Evolutionary conservation across 225 moss, liverwort and hornwort genomes (phyloP), one percentile per base, ranked within the genome.

Genomic region (Antitrichia curtipendula): DNA sequence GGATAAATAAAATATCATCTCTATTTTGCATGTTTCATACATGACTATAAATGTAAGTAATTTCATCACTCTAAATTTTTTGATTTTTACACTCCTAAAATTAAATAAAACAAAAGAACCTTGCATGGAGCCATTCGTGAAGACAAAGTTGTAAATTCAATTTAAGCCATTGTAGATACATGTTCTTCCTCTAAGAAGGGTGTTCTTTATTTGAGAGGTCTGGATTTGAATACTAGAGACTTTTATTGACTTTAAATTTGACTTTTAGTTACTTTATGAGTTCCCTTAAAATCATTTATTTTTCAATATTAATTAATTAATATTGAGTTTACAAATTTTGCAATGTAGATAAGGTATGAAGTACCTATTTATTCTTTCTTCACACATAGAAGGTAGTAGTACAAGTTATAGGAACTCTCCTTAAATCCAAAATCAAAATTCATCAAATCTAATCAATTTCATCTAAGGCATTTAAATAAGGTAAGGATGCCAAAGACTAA

Each of bases 151-250:
- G 9, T 57, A 18, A 57, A 40, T 3, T 52, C n/a, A 27, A 1
- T 18, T 38, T 57, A 12, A 57, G 0, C 24, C 16, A 57, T 18
- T 27, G 11, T 27, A n/a, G 5, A 57, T n/a, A n/a, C n/a, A 13
- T 3, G 6, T 75, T 3, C 23, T 23, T 1, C 4, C 0, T n/a
- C 5, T 36, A 9, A 53, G 2, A 52, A 0, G 0, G 6, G 1
- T 53, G 9, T 76, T 49, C 1, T 76, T 9, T 53, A 36, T 0
- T 53, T 53, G 34, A 52, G 4, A 75, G 23, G 22, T 52, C 52
- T 36, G 36, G 1, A 52, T 36, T 22, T 52, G 22, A 34, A 52
- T 36, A 36, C 6, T 21, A 23, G 0, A 6, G 4, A 8, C 36
- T 3, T 52, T 75, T 52, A 1, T 9, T 0, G 38, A 70, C 23